Conservation (phyloP, 1,284 basidiomycete species). For the Coniferiporia weirii region DNA sequence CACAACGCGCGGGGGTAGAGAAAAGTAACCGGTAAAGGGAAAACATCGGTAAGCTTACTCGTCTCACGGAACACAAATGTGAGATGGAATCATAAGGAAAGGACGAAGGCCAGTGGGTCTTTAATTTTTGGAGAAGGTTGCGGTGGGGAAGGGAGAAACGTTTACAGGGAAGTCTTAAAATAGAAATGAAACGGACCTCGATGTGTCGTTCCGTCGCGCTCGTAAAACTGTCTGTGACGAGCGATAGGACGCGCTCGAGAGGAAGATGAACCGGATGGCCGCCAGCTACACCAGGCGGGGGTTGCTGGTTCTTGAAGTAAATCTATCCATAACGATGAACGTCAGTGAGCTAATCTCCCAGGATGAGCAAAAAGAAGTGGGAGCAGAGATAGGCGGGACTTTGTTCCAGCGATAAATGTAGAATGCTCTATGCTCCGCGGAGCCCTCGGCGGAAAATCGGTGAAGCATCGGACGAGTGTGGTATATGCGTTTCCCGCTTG, state of each 20-base stretch:
- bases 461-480: constrained; percentile 4
- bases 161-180: background rate
- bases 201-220: constrained; percentile 95
- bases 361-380: background rate
- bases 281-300: constrained; percentile 51
- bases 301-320: constrained; percentile 91
- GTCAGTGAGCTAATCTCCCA: background rate
- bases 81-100: background rate
- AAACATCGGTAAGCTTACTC: constrained; percentile 13
- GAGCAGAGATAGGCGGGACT: background rate
- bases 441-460: constrained; percentile 2
- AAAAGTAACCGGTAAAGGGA: constrained; percentile 7
- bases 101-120: background rate
- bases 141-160: background rate
- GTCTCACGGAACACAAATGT: background rate
- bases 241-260: constrained; percentile 69
- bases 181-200: constrained; percentile 53
- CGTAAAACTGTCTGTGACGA: constrained; percentile 92
- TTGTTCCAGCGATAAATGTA: background rate
- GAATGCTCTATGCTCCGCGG: background rate
- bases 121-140: background rate
- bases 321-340: constrained; percentile 47
- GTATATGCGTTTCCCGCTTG: background rate
- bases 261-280: constrained; percentile 75
- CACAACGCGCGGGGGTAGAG: background rate